These are phyloP conservation scores for Agapanthus africanus DNA, from an alignment of 106 monocot species.

Conservation along the genomic window DNA sequence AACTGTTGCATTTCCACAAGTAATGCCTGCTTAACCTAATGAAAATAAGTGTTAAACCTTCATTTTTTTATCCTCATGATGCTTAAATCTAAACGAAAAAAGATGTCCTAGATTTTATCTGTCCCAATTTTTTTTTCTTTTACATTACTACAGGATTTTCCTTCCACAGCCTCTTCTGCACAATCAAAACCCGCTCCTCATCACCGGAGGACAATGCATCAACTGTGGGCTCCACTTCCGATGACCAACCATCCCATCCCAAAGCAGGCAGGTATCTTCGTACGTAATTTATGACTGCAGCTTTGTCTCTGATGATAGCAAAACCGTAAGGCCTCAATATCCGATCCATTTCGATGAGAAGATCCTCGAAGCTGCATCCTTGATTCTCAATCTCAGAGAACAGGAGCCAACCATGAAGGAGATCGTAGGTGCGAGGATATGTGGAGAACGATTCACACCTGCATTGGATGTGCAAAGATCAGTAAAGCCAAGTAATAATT, in stretches of 20 bases:
- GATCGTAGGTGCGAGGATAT: constrained; percentile 88
- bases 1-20: not conserved
- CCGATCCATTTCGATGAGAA: constrained; percentile 87
- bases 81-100: not conserved
- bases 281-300: constrained; percentile 30
- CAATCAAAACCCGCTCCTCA: constrained; percentile 73
- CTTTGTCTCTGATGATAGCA: constrained; percentile 54
- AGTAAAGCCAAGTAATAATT: not conserved
- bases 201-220: constrained; percentile 55
- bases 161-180: constrained; percentile 62
- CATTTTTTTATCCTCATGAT: not conserved
- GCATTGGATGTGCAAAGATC: not conserved
- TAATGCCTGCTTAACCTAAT: not conserved
- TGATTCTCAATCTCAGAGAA: constrained; percentile 57
- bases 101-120: not conserved
- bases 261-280: constrained; percentile 36
- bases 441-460: constrained; percentile 96
- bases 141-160: constrained; percentile 10
- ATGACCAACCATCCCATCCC: constrained; percentile 76
- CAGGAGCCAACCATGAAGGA: constrained; percentile 71
- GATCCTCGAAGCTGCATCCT: constrained; percentile 71
- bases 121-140: not conserved
- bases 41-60: not conserved
- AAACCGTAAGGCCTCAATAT: constrained; percentile 70
- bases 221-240: constrained; percentile 37